Conservation (phyloP, 176 grass and related monocot species). For the Aechmea fasciata region DNA sequence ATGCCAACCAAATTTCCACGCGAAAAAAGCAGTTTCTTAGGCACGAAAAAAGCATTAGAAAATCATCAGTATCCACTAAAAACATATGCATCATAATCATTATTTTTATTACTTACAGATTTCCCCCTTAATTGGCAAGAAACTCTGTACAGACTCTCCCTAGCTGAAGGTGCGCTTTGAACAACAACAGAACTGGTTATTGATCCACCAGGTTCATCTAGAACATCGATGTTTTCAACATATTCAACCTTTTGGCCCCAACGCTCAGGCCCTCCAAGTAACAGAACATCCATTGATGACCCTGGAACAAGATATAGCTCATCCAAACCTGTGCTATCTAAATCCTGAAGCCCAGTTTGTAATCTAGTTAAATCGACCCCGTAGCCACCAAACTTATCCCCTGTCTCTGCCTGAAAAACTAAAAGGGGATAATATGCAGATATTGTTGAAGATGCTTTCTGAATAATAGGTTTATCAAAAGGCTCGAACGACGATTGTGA, state of each 20-base stretch:
- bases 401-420: constrained; percentile 71
- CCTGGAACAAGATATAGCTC: constrained; percentile 85
- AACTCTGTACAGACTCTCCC: constrained; percentile 39
- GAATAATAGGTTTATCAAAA: constrained; percentile 43
- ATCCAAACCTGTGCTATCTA: constrained; percentile 40
- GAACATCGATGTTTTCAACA: constrained; percentile 60
- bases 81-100: neutral
- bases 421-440: constrained; percentile 76
- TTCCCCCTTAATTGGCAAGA: constrained; percentile 56
- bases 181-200: constrained; percentile 33
- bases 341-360: constrained; percentile 30
- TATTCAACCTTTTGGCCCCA: constrained; percentile 72
- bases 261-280: constrained; percentile 79
- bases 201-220: constrained; percentile 32
- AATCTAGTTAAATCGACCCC: constrained; percentile 58
- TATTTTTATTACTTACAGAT: constrained; percentile 58
- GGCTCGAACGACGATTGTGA: constrained; percentile 35
- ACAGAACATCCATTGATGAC: constrained; percentile 71
- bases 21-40: constrained; percentile 76
- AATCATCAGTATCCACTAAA: neutral
- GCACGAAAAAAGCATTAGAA: constrained; percentile 17
- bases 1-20: constrained; percentile 87
- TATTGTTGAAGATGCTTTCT: constrained; percentile 56
- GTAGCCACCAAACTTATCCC: constrained; percentile 81
- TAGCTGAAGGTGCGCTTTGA: constrained; percentile 39